Conservation (phyloP, 305 asterid genomes). For the Solanum hybrid region DNA sequence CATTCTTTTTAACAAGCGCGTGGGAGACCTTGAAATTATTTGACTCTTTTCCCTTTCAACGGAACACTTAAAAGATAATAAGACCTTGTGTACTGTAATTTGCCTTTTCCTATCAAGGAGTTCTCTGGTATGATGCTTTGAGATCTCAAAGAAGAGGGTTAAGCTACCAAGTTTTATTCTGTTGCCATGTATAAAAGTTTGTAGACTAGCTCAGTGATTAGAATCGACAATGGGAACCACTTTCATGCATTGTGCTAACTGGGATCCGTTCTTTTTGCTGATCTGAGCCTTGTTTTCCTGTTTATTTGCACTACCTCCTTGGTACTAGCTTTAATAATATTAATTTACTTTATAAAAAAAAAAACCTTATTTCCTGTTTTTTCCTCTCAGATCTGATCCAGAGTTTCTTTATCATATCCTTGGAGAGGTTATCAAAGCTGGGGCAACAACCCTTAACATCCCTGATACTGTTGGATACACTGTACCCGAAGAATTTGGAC, state of each 20-base stretch:
- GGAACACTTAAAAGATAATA: not conserved
- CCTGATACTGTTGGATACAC: slow-evolving; percentile 95
- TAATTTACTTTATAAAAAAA: not conserved
- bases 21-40: not conserved
- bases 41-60: not conserved
- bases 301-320: not conserved
- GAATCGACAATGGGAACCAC: not conserved
- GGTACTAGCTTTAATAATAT: not conserved
- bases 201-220: not conserved
- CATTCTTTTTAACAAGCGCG: not conserved
- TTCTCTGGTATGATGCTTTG: not conserved
- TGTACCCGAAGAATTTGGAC: slow-evolving; percentile 68
- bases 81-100: not conserved
- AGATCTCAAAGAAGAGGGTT: not conserved
- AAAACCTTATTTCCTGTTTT: not conserved
- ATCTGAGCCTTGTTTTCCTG: not conserved
- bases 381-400: slow-evolving; percentile 57
- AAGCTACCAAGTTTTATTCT: not conserved
- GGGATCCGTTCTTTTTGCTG: not conserved
- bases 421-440: slow-evolving; percentile 88
- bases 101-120: not conserved
- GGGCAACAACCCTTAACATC: slow-evolving; percentile 94
- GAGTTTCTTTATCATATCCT: slow-evolving; percentile 78
- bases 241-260: not conserved
- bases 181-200: not conserved